A percentile compares a stretch with the other conserved stretches of the same genome.
Conservation (phyloP, 1,139 yeast species). For the Blastobotrys buckinghamii region DNA sequence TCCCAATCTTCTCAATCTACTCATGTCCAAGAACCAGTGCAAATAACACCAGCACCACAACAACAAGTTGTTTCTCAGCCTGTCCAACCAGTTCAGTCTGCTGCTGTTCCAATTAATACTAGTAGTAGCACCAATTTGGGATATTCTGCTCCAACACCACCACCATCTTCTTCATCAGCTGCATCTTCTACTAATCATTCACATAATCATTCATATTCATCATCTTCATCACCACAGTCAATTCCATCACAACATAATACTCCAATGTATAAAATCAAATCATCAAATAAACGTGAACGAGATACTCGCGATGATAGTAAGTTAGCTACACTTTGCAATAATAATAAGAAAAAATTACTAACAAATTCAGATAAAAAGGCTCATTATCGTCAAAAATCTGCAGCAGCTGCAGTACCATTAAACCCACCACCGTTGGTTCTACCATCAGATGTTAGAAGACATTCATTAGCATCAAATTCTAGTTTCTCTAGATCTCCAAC, state of each 20-base stretch:
- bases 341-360: not conserved
- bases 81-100: not conserved
- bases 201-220: not conserved
- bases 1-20: slow-evolving; percentile 13
- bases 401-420: not conserved
- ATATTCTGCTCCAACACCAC: not conserved
- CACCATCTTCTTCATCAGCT: slow-evolving; percentile 1
- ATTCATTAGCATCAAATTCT: slow-evolving; percentile 19
- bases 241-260: not conserved
- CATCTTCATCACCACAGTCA: slow-evolving; percentile 1
- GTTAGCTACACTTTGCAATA: not conserved
- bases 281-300: slow-evolving; percentile 3
- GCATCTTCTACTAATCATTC: not conserved
- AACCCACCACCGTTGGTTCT: slow-evolving; percentile 24
- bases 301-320: slow-evolving; percentile 6
- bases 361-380: not conserved
- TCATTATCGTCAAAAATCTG: slow-evolving; percentile 2
- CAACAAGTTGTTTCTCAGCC: slow-evolving; percentile 9
- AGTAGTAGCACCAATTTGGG: not conserved
- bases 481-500: slow-evolving; percentile 11
- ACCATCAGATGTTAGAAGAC: slow-evolving; percentile 29
- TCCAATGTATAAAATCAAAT: not conserved
- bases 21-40: slow-evolving; percentile 7
- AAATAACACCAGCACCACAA: not conserved
- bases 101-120: not conserved